Base-by-base conservation (phyloP, 305 asterid genomes). In the Solanum aculeatissimum region DNA sequence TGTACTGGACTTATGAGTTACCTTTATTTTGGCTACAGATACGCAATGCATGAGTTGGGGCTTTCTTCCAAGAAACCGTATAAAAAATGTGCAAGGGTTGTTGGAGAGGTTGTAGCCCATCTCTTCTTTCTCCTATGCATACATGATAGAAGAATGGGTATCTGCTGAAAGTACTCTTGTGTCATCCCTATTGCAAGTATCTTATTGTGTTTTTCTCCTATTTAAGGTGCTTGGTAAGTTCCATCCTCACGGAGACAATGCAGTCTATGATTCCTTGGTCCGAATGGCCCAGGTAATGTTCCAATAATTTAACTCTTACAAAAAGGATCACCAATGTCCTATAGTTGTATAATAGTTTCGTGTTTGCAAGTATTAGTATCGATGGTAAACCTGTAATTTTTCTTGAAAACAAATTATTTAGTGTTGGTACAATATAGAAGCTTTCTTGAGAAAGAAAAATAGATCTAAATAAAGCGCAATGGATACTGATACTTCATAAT, bases 31-130 rank as follows among this genome's bases (percentile, higher is more conserved):
- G 87, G 38, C 68, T 85, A 84, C 90, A 97, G 99, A 87, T 97
- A 83, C 72, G 99, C 99, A 66, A 94, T 97, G 98, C 99, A 97
- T 86, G 98, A 95, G 84, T 90, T 97, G 84, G 99, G 99, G 85
- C 91, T 97, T 88, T 90, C 99, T 83, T 97, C 99, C 42, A 92
- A 87, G 95, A 95, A 90, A 84, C 98, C 99, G 32, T 54, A 93
- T 93, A 97, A 93, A 93, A 97, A 95, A 88, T 95, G 98, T 91
- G 99, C 99, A 42, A 92, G 99, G 91, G 98, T 97, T 83, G 99
- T 97, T 84, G 98, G 99, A 62, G 99, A 97, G 99, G 99, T 94
- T 89, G 92, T 86, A 81, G 42, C 21, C 47, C 49, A 77, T 82
- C n/a, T 47, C 15, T 42, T 60, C 55, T 86, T 85, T 81, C 38